A percentile compares a stretch with the other conserved stretches of the same genome.
These are phyloP conservation scores for Russula abietina DNA, from an alignment of 768 basidiomycete genomes.

Conservation along the genomic window DNA sequence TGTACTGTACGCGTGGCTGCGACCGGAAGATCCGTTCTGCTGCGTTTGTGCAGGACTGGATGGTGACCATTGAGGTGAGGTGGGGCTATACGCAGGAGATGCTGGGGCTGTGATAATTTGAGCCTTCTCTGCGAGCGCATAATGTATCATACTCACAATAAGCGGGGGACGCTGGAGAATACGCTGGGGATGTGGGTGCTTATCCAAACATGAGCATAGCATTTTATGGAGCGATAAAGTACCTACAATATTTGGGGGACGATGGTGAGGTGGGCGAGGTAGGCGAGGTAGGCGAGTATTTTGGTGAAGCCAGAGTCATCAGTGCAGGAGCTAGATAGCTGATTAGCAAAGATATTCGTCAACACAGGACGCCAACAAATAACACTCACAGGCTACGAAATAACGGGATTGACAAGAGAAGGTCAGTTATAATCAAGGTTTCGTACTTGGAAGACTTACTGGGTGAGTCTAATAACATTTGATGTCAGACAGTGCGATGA, in stretches of 20 bases:
- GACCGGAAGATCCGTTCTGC: slow-evolving; percentile 36
- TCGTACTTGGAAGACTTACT: slow-evolving; percentile 45
- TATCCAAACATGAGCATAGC: slow-evolving; percentile 20
- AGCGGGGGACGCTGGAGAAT: slow-evolving; percentile 81
- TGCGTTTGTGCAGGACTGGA: slow-evolving; percentile 59
- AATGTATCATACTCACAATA: slow-evolving; percentile 53
- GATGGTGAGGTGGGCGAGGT: slow-evolving; percentile 88
- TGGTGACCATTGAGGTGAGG: slow-evolving; percentile 79
- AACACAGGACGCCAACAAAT: background rate
- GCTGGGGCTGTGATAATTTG: slow-evolving; percentile 53
- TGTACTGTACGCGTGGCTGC: slow-evolving; percentile 41
- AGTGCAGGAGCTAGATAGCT: slow-evolving; percentile 57
- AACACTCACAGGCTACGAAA: slow-evolving; percentile 55
- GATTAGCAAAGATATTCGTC: slow-evolving; percentile 9
- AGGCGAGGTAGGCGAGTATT: slow-evolving; percentile 93
- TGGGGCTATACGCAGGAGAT: slow-evolving; percentile 81
- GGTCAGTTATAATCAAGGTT: slow-evolving; percentile 27
- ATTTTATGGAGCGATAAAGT: background rate
- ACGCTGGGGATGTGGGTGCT: slow-evolving; percentile 85
- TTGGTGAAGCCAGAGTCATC: slow-evolving; percentile 85
- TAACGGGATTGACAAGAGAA: slow-evolving; percentile 5
- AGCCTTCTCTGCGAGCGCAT: slow-evolving; percentile 12
- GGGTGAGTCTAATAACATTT: slow-evolving; percentile 56
- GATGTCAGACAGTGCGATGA: slow-evolving; percentile 17
- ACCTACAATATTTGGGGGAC: slow-evolving; percentile 88